Percentiles rank a stretch among this genome's conserved stretches.
phyloP scores from a whole-genome alignment of 495 filamentous ascomycete species.

The Sordaria brevicollis region DNA sequence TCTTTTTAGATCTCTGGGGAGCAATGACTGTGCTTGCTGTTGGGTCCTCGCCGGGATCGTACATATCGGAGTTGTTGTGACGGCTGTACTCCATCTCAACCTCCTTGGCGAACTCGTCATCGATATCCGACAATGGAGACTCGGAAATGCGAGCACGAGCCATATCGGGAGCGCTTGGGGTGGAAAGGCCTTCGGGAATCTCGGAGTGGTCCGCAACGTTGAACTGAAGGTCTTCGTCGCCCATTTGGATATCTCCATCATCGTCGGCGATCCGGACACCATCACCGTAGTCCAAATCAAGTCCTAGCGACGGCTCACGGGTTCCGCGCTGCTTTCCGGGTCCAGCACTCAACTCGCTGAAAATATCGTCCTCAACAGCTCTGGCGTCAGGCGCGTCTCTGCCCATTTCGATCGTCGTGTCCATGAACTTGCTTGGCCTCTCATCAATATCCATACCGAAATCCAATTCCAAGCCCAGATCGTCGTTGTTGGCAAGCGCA shows the following conservation, averaged over 20 bases:
- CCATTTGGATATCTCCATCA: conserved; percentile 52
- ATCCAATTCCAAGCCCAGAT: conserved; percentile 48
- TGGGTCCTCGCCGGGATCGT: conserved; percentile 45
- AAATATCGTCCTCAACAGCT: conserved; percentile 59
- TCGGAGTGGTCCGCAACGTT: conserved; percentile 41
- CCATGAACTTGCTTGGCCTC: conserved; percentile 26
- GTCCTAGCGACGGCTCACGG: conserved; percentile 31
- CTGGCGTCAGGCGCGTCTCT: conserved; percentile 63
- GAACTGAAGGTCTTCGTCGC: conserved; percentile 46
- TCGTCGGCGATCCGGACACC: conserved; percentile 44
- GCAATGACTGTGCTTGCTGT: conserved; percentile 34
- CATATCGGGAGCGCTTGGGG: conserved; percentile 25
- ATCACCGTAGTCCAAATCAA: conserved; percentile 40
- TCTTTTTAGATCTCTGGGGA: conserved; percentile 62
- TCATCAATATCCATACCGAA: conserved; percentile 48
- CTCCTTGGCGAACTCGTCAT: conserved; percentile 42
- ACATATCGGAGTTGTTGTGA: conserved; percentile 40
- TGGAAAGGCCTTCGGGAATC: conserved; percentile 16
- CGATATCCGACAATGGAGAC: conserved; percentile 63
- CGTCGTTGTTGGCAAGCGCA: conserved; percentile 42
- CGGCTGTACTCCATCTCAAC: conserved; percentile 44
- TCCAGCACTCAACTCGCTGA: conserved; percentile 50
- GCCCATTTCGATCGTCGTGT: conserved; percentile 73
- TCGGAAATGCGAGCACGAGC: conserved; percentile 48
- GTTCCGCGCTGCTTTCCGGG: conserved; percentile 35